phyloP scores from a whole-genome alignment of 306 rosid species.

The Trichosanthes truncata region DNA sequence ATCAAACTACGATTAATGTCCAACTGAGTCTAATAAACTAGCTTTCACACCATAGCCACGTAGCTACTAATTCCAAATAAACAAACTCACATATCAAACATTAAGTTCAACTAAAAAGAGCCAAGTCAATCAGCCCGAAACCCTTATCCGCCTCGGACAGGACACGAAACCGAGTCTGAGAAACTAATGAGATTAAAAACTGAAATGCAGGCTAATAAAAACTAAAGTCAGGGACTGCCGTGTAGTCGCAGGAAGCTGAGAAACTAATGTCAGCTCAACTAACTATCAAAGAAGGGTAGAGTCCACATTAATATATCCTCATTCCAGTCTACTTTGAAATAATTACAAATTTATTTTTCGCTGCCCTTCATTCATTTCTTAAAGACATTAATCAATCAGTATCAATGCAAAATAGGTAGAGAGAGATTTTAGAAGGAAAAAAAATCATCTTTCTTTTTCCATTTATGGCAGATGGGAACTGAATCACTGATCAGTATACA shows the following conservation, averaged over 20 bases:
- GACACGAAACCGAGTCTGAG: not conserved
- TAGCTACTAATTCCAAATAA: not conserved
- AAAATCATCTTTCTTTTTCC: not conserved
- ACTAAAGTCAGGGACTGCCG: not conserved
- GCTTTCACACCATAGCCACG: not conserved
- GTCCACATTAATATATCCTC: not conserved
- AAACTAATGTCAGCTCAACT: not conserved
- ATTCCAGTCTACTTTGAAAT: not conserved
- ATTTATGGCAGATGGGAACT: not conserved
- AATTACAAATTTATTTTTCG: not conserved
- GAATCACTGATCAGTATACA: not conserved
- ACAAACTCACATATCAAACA: not conserved
- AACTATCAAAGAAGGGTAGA: not conserved
- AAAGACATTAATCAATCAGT: not conserved
- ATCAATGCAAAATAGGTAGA: not conserved
- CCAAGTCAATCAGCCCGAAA: not conserved
- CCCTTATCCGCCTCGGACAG: not conserved
- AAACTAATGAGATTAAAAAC: not conserved
- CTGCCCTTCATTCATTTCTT: not conserved
- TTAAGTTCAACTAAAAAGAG: not conserved
- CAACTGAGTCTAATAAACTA: no score
- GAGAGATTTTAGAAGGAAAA: not conserved
- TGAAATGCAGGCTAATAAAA: not conserved
- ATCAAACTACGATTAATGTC: no score
- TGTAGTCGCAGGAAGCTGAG: not conserved